These are phyloP conservation scores for Chionographis japonica DNA, from an alignment of 106 monocot species.

Conservation along the genomic window DNA sequence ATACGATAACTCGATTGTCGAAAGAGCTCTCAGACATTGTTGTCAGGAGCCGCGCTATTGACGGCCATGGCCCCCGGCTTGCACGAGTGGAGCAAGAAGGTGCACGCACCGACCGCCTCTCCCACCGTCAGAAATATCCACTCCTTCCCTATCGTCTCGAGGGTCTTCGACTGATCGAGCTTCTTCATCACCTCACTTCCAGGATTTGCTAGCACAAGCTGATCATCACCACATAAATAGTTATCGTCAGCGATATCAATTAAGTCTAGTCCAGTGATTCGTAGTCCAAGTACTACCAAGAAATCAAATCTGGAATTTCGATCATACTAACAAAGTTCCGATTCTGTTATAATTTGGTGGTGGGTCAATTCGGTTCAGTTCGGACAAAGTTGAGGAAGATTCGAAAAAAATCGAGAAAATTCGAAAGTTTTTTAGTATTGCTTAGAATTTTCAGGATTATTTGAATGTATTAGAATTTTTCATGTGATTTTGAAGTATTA, in stretches of 20 bases:
- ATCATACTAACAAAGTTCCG: no score
- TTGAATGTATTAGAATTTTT: no score
- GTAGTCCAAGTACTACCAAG: neutral
- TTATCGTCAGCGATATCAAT: neutral
- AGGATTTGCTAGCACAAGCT: slow-evolving; percentile 83
- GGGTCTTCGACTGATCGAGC: slow-evolving; percentile 60
- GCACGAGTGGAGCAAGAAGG: slow-evolving; percentile 65
- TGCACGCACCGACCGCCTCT: slow-evolving; percentile 73
- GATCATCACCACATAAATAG: slow-evolving; percentile 1
- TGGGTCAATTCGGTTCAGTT: no score
- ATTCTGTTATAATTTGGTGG: no score
- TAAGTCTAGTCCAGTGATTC: neutral
- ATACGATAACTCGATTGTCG: neutral
- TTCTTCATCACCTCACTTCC: slow-evolving; percentile 97
- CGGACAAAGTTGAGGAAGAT: no score
- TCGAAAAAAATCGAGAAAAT: no score
- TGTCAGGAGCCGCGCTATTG: slow-evolving; percentile 16
- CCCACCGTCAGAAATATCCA: slow-evolving; percentile 85
- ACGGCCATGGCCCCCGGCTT: slow-evolving; percentile 22
- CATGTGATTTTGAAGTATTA: no score
- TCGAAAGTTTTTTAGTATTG: no score
- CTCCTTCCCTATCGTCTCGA: slow-evolving; percentile 67
- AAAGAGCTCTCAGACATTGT: slow-evolving; percentile 31
- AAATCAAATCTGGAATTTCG: no score
- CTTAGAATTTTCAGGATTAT: no score